Base-by-base conservation (phyloP, 176 grass and related monocot species). In the Eremochloa ophiuroides region DNA sequence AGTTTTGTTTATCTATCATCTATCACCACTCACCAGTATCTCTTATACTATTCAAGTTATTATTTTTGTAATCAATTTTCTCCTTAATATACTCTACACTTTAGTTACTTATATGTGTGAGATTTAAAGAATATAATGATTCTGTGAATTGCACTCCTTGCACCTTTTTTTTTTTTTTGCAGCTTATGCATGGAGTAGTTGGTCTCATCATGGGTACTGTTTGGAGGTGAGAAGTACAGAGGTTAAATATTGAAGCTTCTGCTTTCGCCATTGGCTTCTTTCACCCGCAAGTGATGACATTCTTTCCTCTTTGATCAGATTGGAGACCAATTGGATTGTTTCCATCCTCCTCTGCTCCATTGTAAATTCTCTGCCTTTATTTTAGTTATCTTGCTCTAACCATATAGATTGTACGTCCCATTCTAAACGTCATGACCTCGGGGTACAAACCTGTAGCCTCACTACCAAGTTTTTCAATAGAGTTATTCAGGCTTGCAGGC, bases 171-270 rank as follows among this genome's bases (percentile, higher is more conserved):
- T 63, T 76, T 80, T 63, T 76, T 80, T 69, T 94, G 76, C 88
- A 98, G 95, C 88, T 98, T 63, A 93, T 94, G 90, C 92, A 98
- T 81, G 95, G 95, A 63, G 69, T 93, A 69, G 92, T 98, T 87
- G 95, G 92, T 91, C 83, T 94, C 18, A 86, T 84, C 64, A 94
- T 98, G 86, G 95, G 95, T 77, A 85, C 90, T 82, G 83, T 94
- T 59, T 98, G 95, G 95, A 94, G 95, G 95, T 98, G 81, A 83
- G 77, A 68, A 83, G 25, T 81, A 44, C 30, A 35, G 61, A 69
- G 59, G 50, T 72, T 80, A 82, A 73, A 71, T 64, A 56, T 58
- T 84, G 23, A 82, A 50, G 71, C 73, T 25, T 71, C 64, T 69
- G 14, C 61, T 66, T 80, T 78, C 38, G 28, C 26, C 4, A 39